Evolutionary conservation across 2,329 filamentous ascomycete species (phyloP).

Genomic region (Teratosphaeriaceae sp.): DNA sequence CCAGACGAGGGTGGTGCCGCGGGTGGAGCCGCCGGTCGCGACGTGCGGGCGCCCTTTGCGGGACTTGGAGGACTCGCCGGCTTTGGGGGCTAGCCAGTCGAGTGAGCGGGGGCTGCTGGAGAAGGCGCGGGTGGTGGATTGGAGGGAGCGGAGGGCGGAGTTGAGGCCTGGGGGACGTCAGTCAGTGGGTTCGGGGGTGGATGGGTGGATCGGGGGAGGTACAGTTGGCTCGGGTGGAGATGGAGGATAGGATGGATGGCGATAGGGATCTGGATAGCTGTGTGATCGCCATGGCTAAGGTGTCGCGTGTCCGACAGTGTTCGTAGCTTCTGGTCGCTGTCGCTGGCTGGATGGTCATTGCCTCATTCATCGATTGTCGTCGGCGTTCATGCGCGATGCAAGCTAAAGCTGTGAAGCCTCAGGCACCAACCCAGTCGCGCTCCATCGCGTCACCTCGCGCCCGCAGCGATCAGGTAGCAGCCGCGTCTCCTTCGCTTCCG

Average conservation of each 20-base stretch:
- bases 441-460: neutral
- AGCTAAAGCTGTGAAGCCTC: neutral
- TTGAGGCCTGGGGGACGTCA: conserved; percentile 32
- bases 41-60: conserved; percentile 82
- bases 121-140: conserved; percentile 21
- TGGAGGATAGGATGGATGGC: conserved; percentile 20
- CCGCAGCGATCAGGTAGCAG: no score
- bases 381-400: neutral
- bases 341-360: no score
- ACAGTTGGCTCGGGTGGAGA: conserved; percentile 25
- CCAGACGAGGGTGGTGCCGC: conserved; percentile 94
- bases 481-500: no score
- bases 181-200: neutral
- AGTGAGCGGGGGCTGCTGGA: conserved; percentile 24
- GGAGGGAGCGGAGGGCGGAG: conserved; percentile 19
- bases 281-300: conserved; percentile 8
- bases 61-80: conserved; percentile 79
- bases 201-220: conserved; percentile 9
- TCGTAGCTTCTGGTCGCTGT: neutral
- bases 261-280: conserved; percentile 7
- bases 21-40: conserved; percentile 79
- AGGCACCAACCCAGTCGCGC: neutral
- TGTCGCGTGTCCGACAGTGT: neutral
- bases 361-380: no score
- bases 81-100: conserved; percentile 78